phyloP scores from a whole-genome alignment of 1,139 yeast genomes.

The Hanseniaspora sp. region DNA sequence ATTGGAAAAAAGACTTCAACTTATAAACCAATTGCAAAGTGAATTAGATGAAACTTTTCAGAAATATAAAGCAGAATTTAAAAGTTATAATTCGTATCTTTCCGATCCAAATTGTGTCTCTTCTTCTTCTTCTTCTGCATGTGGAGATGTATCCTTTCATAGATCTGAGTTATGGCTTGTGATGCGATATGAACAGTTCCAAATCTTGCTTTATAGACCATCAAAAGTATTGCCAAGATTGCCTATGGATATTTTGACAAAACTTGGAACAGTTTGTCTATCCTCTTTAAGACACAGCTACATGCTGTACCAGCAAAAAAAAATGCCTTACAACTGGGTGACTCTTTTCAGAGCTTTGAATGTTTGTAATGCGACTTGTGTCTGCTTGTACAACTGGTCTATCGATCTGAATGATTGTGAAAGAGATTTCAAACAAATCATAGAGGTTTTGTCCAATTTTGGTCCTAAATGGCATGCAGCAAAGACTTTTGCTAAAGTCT shows the following conservation, averaged over 20 bases:
- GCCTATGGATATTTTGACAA: conserved; percentile 30
- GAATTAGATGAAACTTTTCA: conserved; percentile 38
- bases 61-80: conserved; percentile 26
- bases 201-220: conserved; percentile 38
- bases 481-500: conserved; percentile 35
- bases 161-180: conserved; percentile 39
- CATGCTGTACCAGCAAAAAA: conserved; percentile 34
- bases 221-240: conserved; percentile 39
- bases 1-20: conserved; percentile 27
- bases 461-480: conserved; percentile 41
- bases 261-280: conserved; percentile 35
- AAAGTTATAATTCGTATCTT: conserved; percentile 14
- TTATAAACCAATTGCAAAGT: conserved; percentile 30
- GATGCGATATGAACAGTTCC: conserved; percentile 37
- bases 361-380: conserved; percentile 37
- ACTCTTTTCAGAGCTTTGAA: conserved; percentile 38
- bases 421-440: conserved; percentile 37
- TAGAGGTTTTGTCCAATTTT: conserved; percentile 38
- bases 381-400: conserved; percentile 38
- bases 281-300: conserved; percentile 36
- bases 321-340: conserved; percentile 41
- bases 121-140: neutral
- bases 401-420: conserved; percentile 37
- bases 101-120: conserved; percentile 24
- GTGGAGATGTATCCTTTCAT: conserved; percentile 30